Conservation (phyloP, 768 basidiomycete species). For the Termitomyces sp. region DNA sequence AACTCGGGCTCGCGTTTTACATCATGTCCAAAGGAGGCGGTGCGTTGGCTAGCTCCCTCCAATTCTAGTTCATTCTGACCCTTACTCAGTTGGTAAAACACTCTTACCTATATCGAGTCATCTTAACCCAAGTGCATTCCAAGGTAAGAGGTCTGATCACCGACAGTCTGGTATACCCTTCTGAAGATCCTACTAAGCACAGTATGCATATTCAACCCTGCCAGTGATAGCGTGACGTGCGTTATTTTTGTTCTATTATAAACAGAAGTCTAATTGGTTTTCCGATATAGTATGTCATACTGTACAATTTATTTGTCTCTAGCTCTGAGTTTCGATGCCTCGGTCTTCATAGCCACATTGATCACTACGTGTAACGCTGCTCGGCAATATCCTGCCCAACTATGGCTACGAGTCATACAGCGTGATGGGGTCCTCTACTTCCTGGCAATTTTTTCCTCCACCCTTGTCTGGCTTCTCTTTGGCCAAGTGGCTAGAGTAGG, state of each 20-base stretch:
- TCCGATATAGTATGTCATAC: neutral
- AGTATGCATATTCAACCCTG: neutral
- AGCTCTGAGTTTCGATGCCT: constrained; percentile 12
- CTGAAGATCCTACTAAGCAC: neutral
- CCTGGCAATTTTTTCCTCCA: constrained; percentile 17
- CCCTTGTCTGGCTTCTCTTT: constrained; percentile 14
- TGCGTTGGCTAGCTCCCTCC: neutral
- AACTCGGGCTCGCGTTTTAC: constrained; percentile 12
- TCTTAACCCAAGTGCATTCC: neutral
- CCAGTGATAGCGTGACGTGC: neutral
- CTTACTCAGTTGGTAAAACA: too few relatives aligned
- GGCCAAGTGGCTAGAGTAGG: neutral
- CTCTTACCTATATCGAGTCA: neutral
- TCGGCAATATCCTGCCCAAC: constrained; percentile 5
- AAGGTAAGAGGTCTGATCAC: neutral
- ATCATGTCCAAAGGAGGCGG: constrained; percentile 7
- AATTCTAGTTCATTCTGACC: neutral
- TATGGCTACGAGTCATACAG: constrained; percentile 13
- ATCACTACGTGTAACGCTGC: constrained; percentile 7
- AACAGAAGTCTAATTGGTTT: neutral
- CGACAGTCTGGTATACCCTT: neutral
- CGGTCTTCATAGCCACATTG: constrained; percentile 14
- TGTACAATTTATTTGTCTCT: constrained; percentile 12
- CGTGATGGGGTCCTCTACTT: constrained; percentile 18
- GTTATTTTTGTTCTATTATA: neutral